These are phyloP conservation scores for Phalaenopsis equestris DNA, from an alignment of 106 monocot genomes.

Conservation along the genomic window DNA sequence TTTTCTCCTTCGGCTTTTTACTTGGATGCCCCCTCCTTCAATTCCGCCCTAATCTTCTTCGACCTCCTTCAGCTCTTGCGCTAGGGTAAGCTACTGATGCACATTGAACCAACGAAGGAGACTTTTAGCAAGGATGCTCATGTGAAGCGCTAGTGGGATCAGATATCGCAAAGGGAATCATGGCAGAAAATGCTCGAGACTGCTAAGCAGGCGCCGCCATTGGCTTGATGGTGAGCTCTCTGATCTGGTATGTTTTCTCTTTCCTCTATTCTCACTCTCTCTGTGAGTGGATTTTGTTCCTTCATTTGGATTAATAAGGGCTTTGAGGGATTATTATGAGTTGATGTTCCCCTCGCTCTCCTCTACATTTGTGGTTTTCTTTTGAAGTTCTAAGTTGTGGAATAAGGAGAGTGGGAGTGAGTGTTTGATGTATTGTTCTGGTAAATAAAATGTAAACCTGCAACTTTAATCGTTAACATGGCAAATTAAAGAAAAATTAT, in stretches of 20 bases:
- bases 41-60: too few relatives aligned
- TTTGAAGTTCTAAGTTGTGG: neutral
- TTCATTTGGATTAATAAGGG: neutral
- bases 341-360: neutral
- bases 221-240: neutral
- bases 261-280: neutral
- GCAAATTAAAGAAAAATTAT: too few relatives aligned
- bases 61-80: too few relatives aligned
- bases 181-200: constrained; percentile 52
- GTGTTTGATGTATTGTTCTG: too few relatives aligned
- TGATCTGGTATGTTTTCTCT: neutral
- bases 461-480: too few relatives aligned
- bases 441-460: too few relatives aligned
- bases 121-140: constrained; percentile 26
- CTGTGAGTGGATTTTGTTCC: neutral
- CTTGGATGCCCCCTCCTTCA: too few relatives aligned
- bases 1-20: too few relatives aligned
- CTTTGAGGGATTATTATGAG: neutral
- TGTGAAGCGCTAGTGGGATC: constrained; percentile 55
- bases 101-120: neutral
- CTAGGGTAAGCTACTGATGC: constrained; percentile 16
- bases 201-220: constrained; percentile 17
- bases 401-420: too few relatives aligned
- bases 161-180: constrained; percentile 41
- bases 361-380: neutral